Evolutionary conservation across 176 grass and related monocot species (phyloP).

Genomic region (Lolium multiflorum): DNA sequence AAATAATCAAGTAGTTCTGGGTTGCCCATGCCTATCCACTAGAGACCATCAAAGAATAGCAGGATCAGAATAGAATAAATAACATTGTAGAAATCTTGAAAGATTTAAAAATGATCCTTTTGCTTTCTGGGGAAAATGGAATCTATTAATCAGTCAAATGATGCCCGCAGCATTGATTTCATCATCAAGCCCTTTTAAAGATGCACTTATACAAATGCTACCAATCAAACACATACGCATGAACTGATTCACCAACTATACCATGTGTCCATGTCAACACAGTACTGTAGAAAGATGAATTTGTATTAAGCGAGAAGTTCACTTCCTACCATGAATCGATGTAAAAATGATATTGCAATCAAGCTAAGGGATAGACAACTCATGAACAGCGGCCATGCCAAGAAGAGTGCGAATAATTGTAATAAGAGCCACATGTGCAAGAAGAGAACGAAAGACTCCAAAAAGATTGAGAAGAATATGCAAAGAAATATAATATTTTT

Average conservation of each 20-base stretch:
- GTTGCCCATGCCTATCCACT: slow-evolving; percentile 93
- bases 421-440: too few species aligned
- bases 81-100: background rate
- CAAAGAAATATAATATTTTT: slow-evolving; percentile 16
- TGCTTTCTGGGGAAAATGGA: background rate
- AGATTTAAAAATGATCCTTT: background rate
- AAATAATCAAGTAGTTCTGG: slow-evolving; percentile 91
- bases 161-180: background rate
- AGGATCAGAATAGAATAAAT: slow-evolving; percentile 27
- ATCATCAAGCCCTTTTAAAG: background rate
- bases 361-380: background rate
- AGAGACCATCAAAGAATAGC: slow-evolving; percentile 39
- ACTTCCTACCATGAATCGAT: background rate
- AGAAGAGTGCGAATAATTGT: too few species aligned
- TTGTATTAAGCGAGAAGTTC: background rate
- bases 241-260: background rate
- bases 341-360: too few species aligned
- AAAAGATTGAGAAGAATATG: slow-evolving; percentile 11
- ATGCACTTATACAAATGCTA: background rate
- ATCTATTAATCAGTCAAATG: background rate
- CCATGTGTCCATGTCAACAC: too few species aligned
- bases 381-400: too few species aligned
- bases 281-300: background rate
- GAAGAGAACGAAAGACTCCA: too few species aligned
- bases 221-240: background rate